Percentiles rank a stretch among this genome's conserved stretches.
Evolutionary conservation across 2,329 filamentous ascomycete species (phyloP).

Genomic region (Cercospora berteroae): DNA sequence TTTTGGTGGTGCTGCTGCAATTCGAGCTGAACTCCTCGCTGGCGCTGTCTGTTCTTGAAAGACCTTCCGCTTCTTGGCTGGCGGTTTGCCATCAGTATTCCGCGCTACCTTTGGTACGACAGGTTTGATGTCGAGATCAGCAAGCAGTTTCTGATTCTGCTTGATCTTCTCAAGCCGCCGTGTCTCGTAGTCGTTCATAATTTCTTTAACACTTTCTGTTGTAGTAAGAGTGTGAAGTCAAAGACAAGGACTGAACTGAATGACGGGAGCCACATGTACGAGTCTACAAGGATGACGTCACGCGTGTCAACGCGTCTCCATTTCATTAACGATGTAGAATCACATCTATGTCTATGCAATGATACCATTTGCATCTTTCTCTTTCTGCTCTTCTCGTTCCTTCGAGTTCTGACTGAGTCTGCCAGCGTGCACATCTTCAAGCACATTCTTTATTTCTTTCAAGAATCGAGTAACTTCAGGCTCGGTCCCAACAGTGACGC

Average conservation of each 20-base stretch:
- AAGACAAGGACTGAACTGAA: not conserved
- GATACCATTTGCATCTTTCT: conserved; percentile 51
- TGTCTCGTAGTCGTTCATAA: conserved; percentile 49
- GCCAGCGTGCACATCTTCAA: conserved; percentile 50
- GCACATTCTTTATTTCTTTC: conserved; percentile 58
- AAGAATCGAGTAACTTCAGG: conserved; percentile 79
- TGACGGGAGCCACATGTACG: not conserved
- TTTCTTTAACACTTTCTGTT: not conserved
- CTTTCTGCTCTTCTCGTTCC: conserved; percentile 45
- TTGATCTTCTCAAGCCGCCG: conserved; percentile 51
- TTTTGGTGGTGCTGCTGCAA: conserved; percentile 43
- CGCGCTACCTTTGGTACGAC: conserved; percentile 21
- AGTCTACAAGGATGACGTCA: conserved; percentile 7
- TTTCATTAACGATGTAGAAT: not conserved
- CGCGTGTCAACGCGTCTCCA: not conserved
- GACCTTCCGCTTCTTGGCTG: conserved; percentile 45
- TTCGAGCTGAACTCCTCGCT: conserved; percentile 49
- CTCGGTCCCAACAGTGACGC: conserved; percentile 90
- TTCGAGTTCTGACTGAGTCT: conserved; percentile 31
- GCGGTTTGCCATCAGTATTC: conserved; percentile 26
- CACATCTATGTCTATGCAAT: conserved; percentile 37
- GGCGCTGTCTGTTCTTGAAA: conserved; percentile 34
- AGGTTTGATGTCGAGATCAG: conserved; percentile 47
- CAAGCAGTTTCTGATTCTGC: conserved; percentile 50
- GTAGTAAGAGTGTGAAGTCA: not conserved